Evolutionary conservation across 352 stramenopile genomes (phyloP), one percentile per base, ranked within the genome.

Genomic region (Phytophthora litchii): DNA sequence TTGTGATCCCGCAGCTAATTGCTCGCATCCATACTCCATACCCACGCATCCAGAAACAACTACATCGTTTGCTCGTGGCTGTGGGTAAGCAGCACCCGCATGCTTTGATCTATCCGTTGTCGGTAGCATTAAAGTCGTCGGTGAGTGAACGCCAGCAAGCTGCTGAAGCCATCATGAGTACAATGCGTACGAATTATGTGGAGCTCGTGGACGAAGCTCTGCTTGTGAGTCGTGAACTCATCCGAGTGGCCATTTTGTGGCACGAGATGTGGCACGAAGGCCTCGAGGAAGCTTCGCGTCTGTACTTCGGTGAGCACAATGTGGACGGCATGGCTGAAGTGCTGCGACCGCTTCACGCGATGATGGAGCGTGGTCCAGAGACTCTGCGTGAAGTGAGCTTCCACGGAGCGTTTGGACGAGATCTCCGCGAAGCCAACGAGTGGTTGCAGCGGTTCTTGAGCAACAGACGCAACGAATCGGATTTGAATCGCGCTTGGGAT

Each of bases 221-320:
- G 51, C 70, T 95, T 10, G 97, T 99, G n/a, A 98, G 91, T 45
- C 88, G 89, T 1, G 97, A 99, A 64, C 82, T 99, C 4, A 99
- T 99, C 55, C 90, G 97, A 12, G 96, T 99, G 10, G 97, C 97
- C 17, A 99, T 99, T 63, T 72, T 99, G 41, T 99, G 97, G 97
- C 85, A 99, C 54, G 98, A 99, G 68, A 91, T 97, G 66, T 99
- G 98, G 98, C 97, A 99, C 51, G 94, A 98, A 76, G 96, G 92
- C 0, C 80, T 99, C 1, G 97, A 99, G 63, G 94, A 99, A 71
- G 97, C 98, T 5, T 98, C 89, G 23, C 79, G 95, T 4, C 66
- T 99, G 38, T 96, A 99, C 74, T 99, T 99, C 76, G 94, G 88
- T 13, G 92, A 99, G 62, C 91, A 94, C n/a, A 96, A 99, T 77